Evolutionary conservation across 2,329 filamentous ascomycete genomes (phyloP), one percentile per base, ranked within the genome.

Genomic region (Tolypocladium amazonense): DNA sequence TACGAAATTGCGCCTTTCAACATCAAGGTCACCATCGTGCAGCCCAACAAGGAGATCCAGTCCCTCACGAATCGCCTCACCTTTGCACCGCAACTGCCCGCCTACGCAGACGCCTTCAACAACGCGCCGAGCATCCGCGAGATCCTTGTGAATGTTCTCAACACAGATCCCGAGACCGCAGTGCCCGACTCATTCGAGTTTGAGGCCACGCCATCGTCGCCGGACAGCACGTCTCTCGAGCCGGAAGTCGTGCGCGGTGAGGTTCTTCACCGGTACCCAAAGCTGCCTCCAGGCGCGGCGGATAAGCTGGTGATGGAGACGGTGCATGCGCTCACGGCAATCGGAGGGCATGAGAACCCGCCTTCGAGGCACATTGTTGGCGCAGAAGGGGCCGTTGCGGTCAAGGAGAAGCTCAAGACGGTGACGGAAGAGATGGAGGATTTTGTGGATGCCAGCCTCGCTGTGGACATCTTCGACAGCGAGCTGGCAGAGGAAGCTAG

Each of bases 1-100:
- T 99, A 97, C 74, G 94, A 99, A 75, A 89, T 99, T 64, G 89
- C 93, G 0, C 94, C 94, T 0, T 97, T 97, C 78, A 97, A 97
- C 75, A 86, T 97, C 76, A 96, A 93, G 73, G 85, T 97, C 73
- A 97, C 92, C 47, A 92, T 97, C 65, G 88, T 99, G 53, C 93
- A 99, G 77, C 92, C 92, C 33, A 95, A 92, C 74, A 91, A 96
- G 76, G 93, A 97, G 76, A 90, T 96, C 62, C 86, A 88, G 64
- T 86, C 91, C 38, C 80, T 97, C 60, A 94, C 90, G 35, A 96
- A 96, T 75, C 87, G 88, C 59, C 88, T 97, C 67, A 88, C 87
- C 56, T 90, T 93, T 65, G 89, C 90, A 3, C 92, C 93, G 6
- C 86, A 87, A 41, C 83, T 96, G 69, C 80, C 82, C 1, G 85